Base-by-base conservation (phyloP, 805 yeast genomes). In the Hanseniaspora nectarophila region DNA sequence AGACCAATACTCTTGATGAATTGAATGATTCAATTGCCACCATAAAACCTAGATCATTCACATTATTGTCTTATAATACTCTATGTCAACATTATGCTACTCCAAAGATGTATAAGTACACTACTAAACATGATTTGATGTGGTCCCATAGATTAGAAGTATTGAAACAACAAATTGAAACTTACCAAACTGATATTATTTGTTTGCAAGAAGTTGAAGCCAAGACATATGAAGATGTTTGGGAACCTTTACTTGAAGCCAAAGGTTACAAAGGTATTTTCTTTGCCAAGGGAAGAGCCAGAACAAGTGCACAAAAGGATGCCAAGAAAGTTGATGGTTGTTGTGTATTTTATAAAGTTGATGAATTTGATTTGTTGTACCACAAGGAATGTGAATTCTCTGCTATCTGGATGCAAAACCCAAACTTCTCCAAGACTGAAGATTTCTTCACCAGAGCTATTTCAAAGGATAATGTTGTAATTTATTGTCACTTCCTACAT, bases 121-220 rank as follows among this genome's bases (percentile, higher is more conserved):
- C 97, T 1, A 97, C 97, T 21, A 79, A 95, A 1, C 92, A 98
- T 97, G 99, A 97, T 2, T 74, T 92, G 56, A 78, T 80, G 50
- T 90, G 97, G 97, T 84, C 84, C 12, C 88, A 82, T 67, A 82
- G 99, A 67, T 78, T 83, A 61, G 81, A 84, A 55, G 71, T 78
- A 38, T 73, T 92, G 57, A 78, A 80, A 53, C 78, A 82, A 56
- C 95, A 92, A 65, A 74, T 92, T 15, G 61, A 80, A 42, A 71
- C 73, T 12, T 75, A 71, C 57, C 73, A 77, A 53, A 75, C 89
- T 24, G 97, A 92, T 65, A 72, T 92, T 34, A 67, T 92, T 21
- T 89, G 97, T 71, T 71, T 92, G 67, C 98, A 92, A 72, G 99
- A 92, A 68, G 97, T 92, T 45, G 97, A 92, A 66, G 80, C 89